Base-by-base conservation (phyloP, 352 stramenopile genomes). In the Phytophthora megakarya region DNA sequence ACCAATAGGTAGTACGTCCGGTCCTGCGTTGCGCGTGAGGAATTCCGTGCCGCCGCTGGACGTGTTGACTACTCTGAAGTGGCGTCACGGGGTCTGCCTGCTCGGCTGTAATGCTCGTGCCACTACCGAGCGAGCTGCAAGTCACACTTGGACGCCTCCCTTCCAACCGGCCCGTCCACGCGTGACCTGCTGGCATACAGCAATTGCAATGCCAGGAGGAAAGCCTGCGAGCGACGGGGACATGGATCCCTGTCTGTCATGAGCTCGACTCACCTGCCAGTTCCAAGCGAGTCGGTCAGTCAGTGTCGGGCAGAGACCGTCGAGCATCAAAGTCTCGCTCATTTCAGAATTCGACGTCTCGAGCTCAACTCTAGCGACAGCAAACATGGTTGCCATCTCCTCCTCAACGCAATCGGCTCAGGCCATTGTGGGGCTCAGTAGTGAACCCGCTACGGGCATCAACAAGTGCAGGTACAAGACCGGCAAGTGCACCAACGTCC, bases 401-500 rank as follows among this genome's bases (percentile, higher is more conserved):
- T 49, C 55, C n/a, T 57, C 52, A 13, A 64, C 42, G 22, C 49
- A 56, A 28, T 73, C 70, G 40, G 16, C 49, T 18, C 28, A 69
- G 19, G 23, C 43, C 25, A 18, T 21, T 3, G 38, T 67, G 15
- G 70, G 70, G 8, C 61, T 77, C n/a, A 39, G 12, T 23, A 62
- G 52, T 15, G 22, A 47, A 3, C 43, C 58, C 16, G 32, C 59
- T 10, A 54, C 50, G 13, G 46, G 60, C 6, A 13, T 45, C 30
- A 76, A 58, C 55, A 81, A 78, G 52, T 96, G 87, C 73, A 75
- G 85, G 44, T 96, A 96, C 81, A 93, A 94, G 74, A 96, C 87
- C 8, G 87, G 87, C 67, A 96, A 96, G 47, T 96, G 87, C 77
- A 84, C 57, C 58, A 93, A 96, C 69, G 51, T 68, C 53, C 87